Evolutionary conservation across 2,329 filamentous ascomycete genomes (phyloP).

Genomic region (Neurospora sp.): DNA sequence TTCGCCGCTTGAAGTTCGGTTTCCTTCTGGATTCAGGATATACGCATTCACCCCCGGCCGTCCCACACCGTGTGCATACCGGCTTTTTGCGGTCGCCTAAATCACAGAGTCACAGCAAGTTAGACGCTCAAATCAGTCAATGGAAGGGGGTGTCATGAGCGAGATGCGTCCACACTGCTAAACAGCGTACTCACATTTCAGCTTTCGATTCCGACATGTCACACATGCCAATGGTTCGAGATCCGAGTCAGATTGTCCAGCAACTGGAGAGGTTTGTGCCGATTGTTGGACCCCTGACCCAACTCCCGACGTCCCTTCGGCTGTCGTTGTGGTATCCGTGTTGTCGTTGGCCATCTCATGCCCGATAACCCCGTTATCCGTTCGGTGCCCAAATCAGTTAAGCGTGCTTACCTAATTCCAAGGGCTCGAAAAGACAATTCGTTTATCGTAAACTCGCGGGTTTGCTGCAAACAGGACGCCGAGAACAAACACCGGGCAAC

Average conservation of each 20-base stretch:
- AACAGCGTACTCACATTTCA: slow-evolving; percentile 49
- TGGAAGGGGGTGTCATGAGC: not conserved
- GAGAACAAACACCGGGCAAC: not conserved
- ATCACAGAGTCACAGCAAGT: slow-evolving; percentile 6
- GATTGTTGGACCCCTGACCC: not conserved
- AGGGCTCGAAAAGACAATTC: not conserved
- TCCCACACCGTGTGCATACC: slow-evolving; percentile 68
- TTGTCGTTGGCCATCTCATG: not conserved
- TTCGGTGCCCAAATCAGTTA: not conserved
- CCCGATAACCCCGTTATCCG: not conserved
- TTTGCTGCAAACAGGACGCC: not conserved
- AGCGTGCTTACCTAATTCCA: not conserved
- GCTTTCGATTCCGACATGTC: slow-evolving; percentile 71
- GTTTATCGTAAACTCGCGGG: not conserved
- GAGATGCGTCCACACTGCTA: not conserved
- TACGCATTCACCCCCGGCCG: slow-evolving; percentile 65
- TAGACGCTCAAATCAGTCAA: not conserved
- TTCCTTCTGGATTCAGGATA: slow-evolving; percentile 88
- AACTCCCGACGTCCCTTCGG: not conserved
- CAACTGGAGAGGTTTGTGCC: not conserved
- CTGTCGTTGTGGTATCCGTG: not conserved
- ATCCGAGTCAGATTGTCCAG: not conserved
- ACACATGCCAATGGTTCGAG: slow-evolving; percentile 62
- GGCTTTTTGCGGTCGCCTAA: slow-evolving; percentile 60
- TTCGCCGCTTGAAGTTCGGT: slow-evolving; percentile 76